A percentile compares a stretch with the other conserved stretches of the same genome.
These are phyloP conservation scores for Abelmoschus esculentus DNA, from an alignment of 345 rosid genomes.

Conservation along the genomic window DNA sequence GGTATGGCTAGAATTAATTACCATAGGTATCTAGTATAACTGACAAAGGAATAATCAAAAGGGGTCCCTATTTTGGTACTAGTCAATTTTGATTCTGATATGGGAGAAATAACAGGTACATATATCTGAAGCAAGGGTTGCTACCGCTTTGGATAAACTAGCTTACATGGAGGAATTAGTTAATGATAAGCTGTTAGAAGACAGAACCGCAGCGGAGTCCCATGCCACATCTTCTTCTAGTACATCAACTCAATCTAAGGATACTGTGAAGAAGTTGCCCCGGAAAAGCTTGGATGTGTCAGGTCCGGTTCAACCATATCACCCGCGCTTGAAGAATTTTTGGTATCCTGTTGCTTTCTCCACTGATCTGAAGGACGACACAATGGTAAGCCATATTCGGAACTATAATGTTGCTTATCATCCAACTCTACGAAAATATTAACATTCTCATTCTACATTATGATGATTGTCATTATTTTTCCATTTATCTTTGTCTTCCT, in stretches of 20 bases:
- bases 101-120: constrained; percentile 60
- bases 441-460: neutral
- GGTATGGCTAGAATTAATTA: neutral
- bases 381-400: constrained; percentile 50
- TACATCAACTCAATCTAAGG: constrained; percentile 13
- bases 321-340: constrained; percentile 68
- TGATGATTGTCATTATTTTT: neutral
- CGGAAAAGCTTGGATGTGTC: constrained; percentile 73
- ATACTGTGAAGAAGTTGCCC: constrained; percentile 32
- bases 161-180: constrained; percentile 69
- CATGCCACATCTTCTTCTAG: constrained; percentile 23
- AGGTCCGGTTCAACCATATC: constrained; percentile 84
- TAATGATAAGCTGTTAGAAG: constrained; percentile 60
- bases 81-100: constrained; percentile 10
- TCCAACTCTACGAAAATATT: neutral
- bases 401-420: neutral
- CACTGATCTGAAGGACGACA: constrained; percentile 72
- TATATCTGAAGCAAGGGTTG: constrained; percentile 91
- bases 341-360: constrained; percentile 96
- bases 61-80: neutral
- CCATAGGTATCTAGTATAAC: neutral
- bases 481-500: neutral
- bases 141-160: constrained; percentile 82
- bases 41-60: neutral
- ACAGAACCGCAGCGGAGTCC: constrained; percentile 30